Conservation (phyloP, 176 grass and related monocot genomes). For the Cenchrus purpureus region DNA sequence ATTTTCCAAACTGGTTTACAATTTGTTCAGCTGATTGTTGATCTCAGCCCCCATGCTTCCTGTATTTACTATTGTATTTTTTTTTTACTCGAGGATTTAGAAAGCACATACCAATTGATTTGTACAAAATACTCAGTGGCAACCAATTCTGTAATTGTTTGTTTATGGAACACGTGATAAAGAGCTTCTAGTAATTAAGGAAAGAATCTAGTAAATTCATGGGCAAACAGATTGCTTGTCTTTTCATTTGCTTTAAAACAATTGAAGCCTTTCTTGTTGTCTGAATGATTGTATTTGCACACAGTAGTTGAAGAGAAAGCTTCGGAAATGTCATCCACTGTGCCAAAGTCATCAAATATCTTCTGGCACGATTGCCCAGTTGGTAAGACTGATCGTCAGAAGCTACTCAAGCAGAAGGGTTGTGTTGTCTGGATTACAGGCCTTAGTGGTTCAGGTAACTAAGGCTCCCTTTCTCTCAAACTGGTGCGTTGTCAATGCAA, state of each 20-base stretch:
- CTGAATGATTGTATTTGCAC: conserved; percentile 12
- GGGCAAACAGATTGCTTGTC: not conserved
- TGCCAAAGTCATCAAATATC: conserved; percentile 64
- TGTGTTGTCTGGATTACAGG: conserved; percentile 93
- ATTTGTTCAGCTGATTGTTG: not conserved
- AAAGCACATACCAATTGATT: not conserved
- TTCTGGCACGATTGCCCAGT: conserved; percentile 87
- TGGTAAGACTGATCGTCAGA: conserved; percentile 69
- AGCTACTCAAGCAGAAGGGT: conserved; percentile 76
- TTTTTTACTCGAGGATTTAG: not conserved
- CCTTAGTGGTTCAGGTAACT: conserved; percentile 80
- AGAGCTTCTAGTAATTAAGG: not conserved
- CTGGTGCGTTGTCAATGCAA: not conserved
- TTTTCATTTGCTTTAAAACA: not conserved
- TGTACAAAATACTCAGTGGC: not conserved
- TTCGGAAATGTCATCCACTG: conserved; percentile 46
- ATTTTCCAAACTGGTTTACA: not conserved
- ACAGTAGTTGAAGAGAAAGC: conserved; percentile 27
- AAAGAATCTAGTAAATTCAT: not conserved
- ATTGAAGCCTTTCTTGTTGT: not conserved
- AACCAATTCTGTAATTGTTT: not conserved
- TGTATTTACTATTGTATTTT: not conserved
- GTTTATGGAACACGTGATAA: not conserved
- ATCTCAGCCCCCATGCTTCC: not conserved
- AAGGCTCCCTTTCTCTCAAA: not conserved